Conservation (phyloP, 352 stramenopile species). For the Hyaloperonospora arabidopsidis region DNA sequence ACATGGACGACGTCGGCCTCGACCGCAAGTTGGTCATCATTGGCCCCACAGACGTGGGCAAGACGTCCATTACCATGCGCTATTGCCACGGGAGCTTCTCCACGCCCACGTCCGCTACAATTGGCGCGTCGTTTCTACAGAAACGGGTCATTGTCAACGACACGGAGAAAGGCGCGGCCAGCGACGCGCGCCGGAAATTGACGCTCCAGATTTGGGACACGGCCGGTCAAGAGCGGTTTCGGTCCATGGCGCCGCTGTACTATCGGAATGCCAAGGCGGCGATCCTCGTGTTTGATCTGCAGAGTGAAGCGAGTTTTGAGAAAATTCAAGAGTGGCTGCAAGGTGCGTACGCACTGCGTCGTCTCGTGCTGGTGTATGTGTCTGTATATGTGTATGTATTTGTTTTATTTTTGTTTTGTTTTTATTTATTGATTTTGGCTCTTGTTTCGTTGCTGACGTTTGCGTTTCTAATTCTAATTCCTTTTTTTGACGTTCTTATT, state of each 20-base stretch:
- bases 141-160: conserved; percentile 72
- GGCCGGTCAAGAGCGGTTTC: conserved; percentile 48
- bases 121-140: conserved; percentile 82
- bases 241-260: conserved; percentile 87
- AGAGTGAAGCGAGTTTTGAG: conserved; percentile 67
- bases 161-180: conserved; percentile 8
- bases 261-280: conserved; percentile 85
- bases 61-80: conserved; percentile 85
- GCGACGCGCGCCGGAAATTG: conserved; percentile 55
- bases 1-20: conserved; percentile 80
- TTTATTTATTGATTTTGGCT: not conserved
- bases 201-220: conserved; percentile 85
- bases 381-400: not conserved
- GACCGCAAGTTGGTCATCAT: conserved; percentile 87
- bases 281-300: conserved; percentile 82
- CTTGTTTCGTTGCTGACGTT: too few relatives aligned
- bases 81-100: conserved; percentile 84
- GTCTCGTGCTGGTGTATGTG: not conserved
- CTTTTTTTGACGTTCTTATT: too few relatives aligned
- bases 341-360: conserved; percentile 21
- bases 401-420: conserved; percentile 3
- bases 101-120: conserved; percentile 77
- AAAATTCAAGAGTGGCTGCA: conserved; percentile 85
- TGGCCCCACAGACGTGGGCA: conserved; percentile 82
- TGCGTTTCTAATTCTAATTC: too few relatives aligned